Base-by-base conservation (phyloP, 331 rosid genomes). In the Pyrus hybrid region DNA sequence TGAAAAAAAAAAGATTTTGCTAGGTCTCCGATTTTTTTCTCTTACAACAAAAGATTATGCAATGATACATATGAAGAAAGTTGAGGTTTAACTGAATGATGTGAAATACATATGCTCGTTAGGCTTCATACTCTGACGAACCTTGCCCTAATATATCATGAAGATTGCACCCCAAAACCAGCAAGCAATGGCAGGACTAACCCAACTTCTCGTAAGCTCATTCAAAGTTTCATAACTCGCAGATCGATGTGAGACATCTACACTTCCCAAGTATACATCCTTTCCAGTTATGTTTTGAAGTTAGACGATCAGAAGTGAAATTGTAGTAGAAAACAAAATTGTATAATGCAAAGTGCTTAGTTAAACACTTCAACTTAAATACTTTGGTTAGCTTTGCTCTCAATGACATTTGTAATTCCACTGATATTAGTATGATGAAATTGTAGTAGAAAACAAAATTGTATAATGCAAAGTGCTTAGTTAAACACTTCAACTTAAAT, bases 331-430 rank as follows among this genome's bases (percentile, higher is more conserved):
- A 57, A 20, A 8, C 20, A 4, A 17, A 13, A 49, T 13, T 49
- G 64, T 54, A 53, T 30, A 58, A 51, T 21, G 13, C 68, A 37
- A 30, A 58, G 63, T 76, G 77, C 73, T 25, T 23, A n/a, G 14
- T 63, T 9, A 63, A 29, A 29, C 32, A 28, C 32, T 21, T 9
- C 8, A 17, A 17, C 49, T 13, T 43, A 68, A 63, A 63, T 74
- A 67, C 49, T 77, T 64, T 56, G 64, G 28, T 8, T 7, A 54
- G 41, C 53, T 80, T 21, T 35, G 20, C 10, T 43, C 43, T n/a
- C 33, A 43, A n/a, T 26, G 80, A 56, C 80, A 57, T 58, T 57
- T 57, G 83, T 74, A 64, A 56, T 70, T 82, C 80, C 83, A 82
- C 8, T 71, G 25, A 74, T 37, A 9, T 26, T 26, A 26, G 28